Conservation (phyloP, 768 basidiomycete species). For the Tephrocybe sp. region DNA sequence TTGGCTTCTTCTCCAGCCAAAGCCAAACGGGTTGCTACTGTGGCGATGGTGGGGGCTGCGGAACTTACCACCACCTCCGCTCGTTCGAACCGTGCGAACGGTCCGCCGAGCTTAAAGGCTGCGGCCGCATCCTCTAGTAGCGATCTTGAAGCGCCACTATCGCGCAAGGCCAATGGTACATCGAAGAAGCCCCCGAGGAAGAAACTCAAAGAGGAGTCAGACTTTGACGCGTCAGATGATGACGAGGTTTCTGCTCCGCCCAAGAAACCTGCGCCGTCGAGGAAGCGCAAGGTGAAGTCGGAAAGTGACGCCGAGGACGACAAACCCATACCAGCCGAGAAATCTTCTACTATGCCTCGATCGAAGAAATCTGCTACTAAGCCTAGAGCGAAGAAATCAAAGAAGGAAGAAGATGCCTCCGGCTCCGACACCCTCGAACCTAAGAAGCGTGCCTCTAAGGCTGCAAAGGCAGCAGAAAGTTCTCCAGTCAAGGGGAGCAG, state of each 20-base stretch:
- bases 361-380: conserved; percentile 54
- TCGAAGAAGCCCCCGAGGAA: conserved; percentile 61
- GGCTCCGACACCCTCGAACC: conserved; percentile 43
- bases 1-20: conserved; percentile 75
- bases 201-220: conserved; percentile 56
- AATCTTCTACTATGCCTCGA: conserved; percentile 43
- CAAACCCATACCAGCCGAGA: conserved; percentile 44
- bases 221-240: conserved; percentile 30
- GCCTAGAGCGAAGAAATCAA: conserved; percentile 52
- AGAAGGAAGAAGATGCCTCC: conserved; percentile 50
- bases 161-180: conserved; percentile 43
- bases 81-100: conserved; percentile 43
- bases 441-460: conserved; percentile 43
- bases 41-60: conserved; percentile 41
- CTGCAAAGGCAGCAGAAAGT: conserved; percentile 41
- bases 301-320: conserved; percentile 53
- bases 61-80: conserved; percentile 31
- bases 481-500: conserved; percentile 41
- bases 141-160: conserved; percentile 47
- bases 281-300: conserved; percentile 47
- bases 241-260: conserved; percentile 36
- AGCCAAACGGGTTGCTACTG: conserved; percentile 45
- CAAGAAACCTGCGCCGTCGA: conserved; percentile 33
- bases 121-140: conserved; percentile 36
- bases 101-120: conserved; percentile 34